Evolutionary conservation across 78 protist species (phyloP).

Genomic region (Isochrysis galbana): DNA sequence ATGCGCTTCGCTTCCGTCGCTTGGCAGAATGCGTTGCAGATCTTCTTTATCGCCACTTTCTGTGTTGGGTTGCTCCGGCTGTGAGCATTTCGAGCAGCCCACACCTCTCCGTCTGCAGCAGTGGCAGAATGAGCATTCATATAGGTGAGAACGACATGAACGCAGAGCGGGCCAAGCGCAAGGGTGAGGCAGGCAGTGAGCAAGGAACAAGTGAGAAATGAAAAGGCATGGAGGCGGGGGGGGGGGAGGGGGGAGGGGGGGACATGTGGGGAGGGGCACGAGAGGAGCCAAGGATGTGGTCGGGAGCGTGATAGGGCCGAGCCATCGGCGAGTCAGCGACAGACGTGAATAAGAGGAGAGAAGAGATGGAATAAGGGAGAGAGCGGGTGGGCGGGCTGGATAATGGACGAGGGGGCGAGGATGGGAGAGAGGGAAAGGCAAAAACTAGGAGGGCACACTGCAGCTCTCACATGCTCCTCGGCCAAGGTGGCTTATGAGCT

Average conservation of each 20-base stretch:
- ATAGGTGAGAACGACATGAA: background rate
- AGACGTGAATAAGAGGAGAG: too few relatives aligned
- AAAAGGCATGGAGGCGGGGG: background rate
- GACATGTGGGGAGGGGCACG: background rate
- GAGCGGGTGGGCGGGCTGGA: background rate
- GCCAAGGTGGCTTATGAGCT: background rate
- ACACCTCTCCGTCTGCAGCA: slow-evolving; percentile 1
- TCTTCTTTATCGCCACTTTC: slow-evolving; percentile 9
- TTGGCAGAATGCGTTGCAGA: background rate
- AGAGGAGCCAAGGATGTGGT: too few relatives aligned
- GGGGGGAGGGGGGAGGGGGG: background rate
- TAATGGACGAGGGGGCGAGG: background rate
- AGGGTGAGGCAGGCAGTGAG: background rate
- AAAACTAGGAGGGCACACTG: too few relatives aligned
- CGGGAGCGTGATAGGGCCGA: background rate
- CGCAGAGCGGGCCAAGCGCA: background rate
- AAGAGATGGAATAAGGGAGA: too few relatives aligned
- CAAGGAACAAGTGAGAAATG: background rate
- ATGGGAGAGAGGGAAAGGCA: background rate
- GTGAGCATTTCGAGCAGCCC: background rate
- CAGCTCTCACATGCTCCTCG: background rate
- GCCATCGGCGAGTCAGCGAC: background rate
- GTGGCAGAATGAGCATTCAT: background rate
- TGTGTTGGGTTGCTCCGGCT: background rate
- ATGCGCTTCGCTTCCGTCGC: slow-evolving; percentile 21